Evolutionary conservation across 2,329 filamentous ascomycete genomes (phyloP).

Genomic region (Septoria linicola): DNA sequence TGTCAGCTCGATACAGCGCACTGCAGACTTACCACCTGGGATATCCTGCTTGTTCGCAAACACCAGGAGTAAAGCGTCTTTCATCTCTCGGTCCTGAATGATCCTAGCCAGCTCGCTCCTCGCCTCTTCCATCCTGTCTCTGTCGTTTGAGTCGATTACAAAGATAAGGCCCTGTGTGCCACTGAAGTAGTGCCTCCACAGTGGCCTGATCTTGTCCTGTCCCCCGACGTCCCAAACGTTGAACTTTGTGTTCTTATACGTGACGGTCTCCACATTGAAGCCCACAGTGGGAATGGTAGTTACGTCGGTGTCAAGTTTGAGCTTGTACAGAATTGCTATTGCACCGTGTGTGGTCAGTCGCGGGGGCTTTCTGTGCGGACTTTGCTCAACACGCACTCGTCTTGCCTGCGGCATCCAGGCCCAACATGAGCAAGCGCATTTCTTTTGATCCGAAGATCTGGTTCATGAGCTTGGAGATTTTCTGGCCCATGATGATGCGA

Average conservation of each 20-base stretch:
- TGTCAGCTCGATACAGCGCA: not conserved
- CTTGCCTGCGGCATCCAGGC: constrained; percentile 95
- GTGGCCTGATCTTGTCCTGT: constrained; percentile 99
- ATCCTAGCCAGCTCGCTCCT: constrained; percentile 96
- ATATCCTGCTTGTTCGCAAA: constrained; percentile 99
- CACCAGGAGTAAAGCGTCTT: constrained; percentile 92
- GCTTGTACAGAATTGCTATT: constrained; percentile 91
- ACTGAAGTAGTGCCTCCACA: constrained; percentile 99
- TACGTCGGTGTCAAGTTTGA: constrained; percentile 98
- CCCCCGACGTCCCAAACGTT: constrained; percentile 99
- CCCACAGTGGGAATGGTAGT: constrained; percentile 99
- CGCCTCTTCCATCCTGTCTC: constrained; percentile 95
- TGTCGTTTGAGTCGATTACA: constrained; percentile 98
- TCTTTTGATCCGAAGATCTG: constrained; percentile 99
- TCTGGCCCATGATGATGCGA: constrained; percentile 70
- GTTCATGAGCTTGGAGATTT: constrained; percentile 92
- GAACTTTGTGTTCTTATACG: constrained; percentile 99
- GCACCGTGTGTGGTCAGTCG: constrained; percentile 1
- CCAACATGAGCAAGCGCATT: constrained; percentile 97
- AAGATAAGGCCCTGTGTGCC: constrained; percentile 98
- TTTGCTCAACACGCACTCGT: constrained; percentile 59
- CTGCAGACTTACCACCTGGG: constrained; percentile 65
- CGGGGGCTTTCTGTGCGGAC: not conserved
- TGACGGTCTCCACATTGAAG: constrained; percentile 99
- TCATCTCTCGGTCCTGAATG: constrained; percentile 98